phyloP scores from a whole-genome alignment of 169 alveolate genomes.

The Cyclospora cayetanensis region DNA sequence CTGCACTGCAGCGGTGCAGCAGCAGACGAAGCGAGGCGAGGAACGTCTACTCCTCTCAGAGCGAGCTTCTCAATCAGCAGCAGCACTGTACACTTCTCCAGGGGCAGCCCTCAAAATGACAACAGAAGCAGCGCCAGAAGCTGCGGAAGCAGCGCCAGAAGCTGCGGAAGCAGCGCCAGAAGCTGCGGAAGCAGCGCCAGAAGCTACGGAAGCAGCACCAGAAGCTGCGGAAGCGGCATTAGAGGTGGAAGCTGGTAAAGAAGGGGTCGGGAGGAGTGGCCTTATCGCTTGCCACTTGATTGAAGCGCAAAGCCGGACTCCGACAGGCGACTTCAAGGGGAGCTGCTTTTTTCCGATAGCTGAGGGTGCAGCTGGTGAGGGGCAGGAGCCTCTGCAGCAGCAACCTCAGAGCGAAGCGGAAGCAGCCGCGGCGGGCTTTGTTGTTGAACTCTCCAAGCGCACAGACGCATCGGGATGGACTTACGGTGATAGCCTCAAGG shows the following conservation, averaged over 20 bases:
- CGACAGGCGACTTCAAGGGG: conserved; percentile 2
- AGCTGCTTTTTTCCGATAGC: background rate
- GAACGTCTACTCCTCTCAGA: background rate
- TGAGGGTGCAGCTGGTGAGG: background rate
- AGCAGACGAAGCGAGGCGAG: too few relatives aligned
- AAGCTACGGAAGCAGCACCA: background rate
- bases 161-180: background rate
- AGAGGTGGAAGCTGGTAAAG: too few relatives aligned
- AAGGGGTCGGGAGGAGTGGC: background rate
- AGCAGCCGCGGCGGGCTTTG: background rate
- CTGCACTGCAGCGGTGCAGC: background rate
- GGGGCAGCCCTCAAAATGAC: background rate
- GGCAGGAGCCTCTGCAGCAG: conserved; percentile 31
- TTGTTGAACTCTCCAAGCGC: background rate
- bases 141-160: background rate
- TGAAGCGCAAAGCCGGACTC: background rate
- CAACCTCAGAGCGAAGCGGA: background rate
- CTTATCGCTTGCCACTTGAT: background rate
- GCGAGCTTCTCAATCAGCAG: background rate
- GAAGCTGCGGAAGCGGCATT: background rate
- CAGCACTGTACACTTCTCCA: background rate
- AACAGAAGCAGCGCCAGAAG: too few relatives aligned
- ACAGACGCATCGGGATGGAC: conserved; percentile 22
- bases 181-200: background rate
- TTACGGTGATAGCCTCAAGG: background rate